These are phyloP conservation scores for Fusarium sp. DNA, from an alignment of 2,329 filamentous ascomycete genomes.

Conservation along the genomic window DNA sequence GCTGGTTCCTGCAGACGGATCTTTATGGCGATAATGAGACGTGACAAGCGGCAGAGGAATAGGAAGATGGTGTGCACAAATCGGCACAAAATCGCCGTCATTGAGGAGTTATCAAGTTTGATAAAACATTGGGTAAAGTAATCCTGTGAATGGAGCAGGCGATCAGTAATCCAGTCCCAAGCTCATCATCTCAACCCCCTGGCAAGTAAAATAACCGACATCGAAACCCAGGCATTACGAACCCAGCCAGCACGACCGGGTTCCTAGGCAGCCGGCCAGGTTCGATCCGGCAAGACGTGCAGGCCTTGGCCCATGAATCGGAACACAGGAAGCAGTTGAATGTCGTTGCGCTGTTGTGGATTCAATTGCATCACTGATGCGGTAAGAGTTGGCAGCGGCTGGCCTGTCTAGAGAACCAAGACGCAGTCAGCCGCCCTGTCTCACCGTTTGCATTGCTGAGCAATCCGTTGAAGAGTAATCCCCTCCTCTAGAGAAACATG, in stretches of 20 bases:
- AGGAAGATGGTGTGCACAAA: not conserved
- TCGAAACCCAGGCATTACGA: not conserved
- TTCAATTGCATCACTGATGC: slow-evolving; percentile 7
- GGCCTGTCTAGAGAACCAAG: slow-evolving; percentile 9
- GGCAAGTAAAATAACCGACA: not conserved
- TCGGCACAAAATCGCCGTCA: not conserved
- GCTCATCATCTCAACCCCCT: not conserved
- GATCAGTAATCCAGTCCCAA: slow-evolving; percentile 1
- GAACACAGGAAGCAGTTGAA: not conserved
- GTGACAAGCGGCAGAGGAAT: not conserved
- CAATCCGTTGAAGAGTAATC: not conserved
- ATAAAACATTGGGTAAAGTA: not conserved
- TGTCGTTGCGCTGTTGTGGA: not conserved
- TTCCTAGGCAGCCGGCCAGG: not conserved
- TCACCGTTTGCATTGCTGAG: not conserved
- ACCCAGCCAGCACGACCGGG: not conserved
- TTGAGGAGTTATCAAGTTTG: not conserved
- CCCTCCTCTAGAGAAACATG: not conserved
- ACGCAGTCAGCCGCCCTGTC: not conserved
- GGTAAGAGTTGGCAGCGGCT: slow-evolving; percentile 10
- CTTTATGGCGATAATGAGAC: not conserved
- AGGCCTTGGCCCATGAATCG: not conserved
- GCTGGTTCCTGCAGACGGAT: slow-evolving; percentile 14
- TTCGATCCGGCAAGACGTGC: slow-evolving; percentile 16
- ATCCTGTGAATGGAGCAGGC: not conserved